Evolutionary conservation across 2,329 filamentous ascomycete species (phyloP).

Genomic region (Botryosphaeria dothidea): DNA sequence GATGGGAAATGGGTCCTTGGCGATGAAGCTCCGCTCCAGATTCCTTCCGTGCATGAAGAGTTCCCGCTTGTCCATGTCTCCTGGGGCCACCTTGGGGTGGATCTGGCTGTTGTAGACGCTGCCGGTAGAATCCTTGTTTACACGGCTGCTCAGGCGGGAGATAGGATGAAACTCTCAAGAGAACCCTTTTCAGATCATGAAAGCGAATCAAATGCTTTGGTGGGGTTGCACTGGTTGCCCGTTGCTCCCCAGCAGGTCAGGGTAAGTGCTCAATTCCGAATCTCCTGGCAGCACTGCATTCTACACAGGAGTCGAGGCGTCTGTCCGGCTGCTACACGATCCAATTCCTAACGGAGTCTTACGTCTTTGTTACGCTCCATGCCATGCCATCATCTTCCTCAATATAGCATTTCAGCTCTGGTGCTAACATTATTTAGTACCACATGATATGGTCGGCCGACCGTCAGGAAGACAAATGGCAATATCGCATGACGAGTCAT

Average conservation of each 20-base stretch:
- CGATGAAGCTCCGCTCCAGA: conserved; percentile 66
- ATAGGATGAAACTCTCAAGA: conserved; percentile 65
- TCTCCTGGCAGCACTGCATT: background rate
- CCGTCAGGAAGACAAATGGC: conserved; percentile 56
- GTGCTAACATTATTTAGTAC: conserved; percentile 28
- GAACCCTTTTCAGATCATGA: conserved; percentile 67
- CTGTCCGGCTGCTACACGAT: background rate
- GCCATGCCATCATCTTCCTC: background rate
- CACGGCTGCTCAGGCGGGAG: conserved; percentile 70
- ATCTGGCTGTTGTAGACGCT: conserved; percentile 81
- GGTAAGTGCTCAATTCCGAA: conserved; percentile 26
- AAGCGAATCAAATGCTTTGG: conserved; percentile 74
- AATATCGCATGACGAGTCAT: conserved; percentile 67
- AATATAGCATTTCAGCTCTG: background rate
- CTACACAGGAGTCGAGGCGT: background rate
- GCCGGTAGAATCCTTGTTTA: conserved; percentile 76
- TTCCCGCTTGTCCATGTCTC: conserved; percentile 75
- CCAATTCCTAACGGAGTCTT: background rate
- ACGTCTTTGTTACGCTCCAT: background rate
- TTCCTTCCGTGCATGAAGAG: conserved; percentile 62
- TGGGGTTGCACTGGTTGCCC: conserved; percentile 82
- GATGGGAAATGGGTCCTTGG: conserved; percentile 76
- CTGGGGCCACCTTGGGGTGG: conserved; percentile 76
- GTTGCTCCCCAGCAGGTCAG: conserved; percentile 44
- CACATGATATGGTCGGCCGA: conserved; percentile 42